These are phyloP conservation scores for Nemania sp. DNA, from an alignment of 2,329 filamentous ascomycete species.

Conservation along the genomic window DNA sequence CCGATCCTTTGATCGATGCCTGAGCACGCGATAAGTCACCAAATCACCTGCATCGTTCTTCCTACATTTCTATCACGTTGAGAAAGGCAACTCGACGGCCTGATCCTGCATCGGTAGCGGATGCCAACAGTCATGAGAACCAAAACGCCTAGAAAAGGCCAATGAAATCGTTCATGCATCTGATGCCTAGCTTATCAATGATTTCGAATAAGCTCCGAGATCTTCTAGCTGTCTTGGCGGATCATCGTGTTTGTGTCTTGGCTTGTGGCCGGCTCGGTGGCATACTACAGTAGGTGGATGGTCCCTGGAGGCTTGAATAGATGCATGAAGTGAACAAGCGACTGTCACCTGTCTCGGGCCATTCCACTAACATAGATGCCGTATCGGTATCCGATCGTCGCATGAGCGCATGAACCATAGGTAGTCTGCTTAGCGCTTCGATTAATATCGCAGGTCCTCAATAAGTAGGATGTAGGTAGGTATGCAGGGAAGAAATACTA, in stretches of 20 bases:
- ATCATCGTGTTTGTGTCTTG: not conserved
- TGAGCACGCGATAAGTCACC: conserved; percentile 14
- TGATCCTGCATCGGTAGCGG: not conserved
- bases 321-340: not conserved
- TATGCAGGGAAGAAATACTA: no score
- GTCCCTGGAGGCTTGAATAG: no score
- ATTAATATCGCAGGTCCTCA: no score
- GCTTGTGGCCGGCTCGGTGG: no score
- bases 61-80: conserved; percentile 5
- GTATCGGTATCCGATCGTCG: not conserved
- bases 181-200: conserved; percentile 19
- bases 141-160: conserved; percentile 4
- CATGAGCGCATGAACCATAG: no score
- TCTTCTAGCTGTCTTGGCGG: conserved; percentile 14
- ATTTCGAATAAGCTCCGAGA: conserved; percentile 12
- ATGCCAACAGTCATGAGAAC: conserved; percentile 9
- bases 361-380: no score
- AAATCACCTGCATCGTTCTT: conserved; percentile 11
- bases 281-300: no score
- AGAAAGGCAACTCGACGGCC: conserved; percentile 16
- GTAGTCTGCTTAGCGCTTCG: no score
- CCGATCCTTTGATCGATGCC: not conserved
- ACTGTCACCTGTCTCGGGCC: no score
- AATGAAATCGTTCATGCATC: conserved; percentile 12
- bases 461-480: no score